These are phyloP conservation scores for Kodamaea derodonti DNA, from an alignment of 1,139 yeast species.

Conservation along the genomic window DNA sequence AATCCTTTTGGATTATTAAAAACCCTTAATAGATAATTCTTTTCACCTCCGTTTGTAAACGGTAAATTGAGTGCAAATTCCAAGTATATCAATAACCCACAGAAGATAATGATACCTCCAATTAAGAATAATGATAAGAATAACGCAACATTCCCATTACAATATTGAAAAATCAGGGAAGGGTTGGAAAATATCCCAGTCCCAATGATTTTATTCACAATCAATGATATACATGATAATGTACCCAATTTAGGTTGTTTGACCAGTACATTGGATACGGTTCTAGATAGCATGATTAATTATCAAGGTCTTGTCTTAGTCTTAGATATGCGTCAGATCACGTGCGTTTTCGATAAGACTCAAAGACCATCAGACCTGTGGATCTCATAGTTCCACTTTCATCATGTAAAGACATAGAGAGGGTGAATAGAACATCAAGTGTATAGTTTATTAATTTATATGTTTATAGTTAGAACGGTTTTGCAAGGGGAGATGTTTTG, in stretches of 20 bases:
- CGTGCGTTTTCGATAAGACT: too few species aligned
- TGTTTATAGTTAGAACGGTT: too few species aligned
- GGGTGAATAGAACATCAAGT: too few species aligned
- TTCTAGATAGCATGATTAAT: background rate
- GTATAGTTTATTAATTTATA: too few species aligned
- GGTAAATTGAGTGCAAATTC: constrained; percentile 49
- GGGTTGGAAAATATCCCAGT: constrained; percentile 52
- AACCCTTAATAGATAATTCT: constrained; percentile 45
- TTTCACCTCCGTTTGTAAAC: constrained; percentile 47
- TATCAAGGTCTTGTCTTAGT: too few species aligned
- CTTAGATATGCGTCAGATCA: too few species aligned
- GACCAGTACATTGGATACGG: background rate
- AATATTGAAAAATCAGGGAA: constrained; percentile 41
- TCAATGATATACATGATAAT: constrained; percentile 29
- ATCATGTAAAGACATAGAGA: too few species aligned
- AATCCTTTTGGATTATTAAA: constrained; percentile 34
- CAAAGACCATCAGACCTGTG: too few species aligned
- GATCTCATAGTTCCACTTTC: too few species aligned
- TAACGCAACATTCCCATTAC: constrained; percentile 41
- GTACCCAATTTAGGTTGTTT: constrained; percentile 18
- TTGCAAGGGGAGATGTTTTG: too few species aligned
- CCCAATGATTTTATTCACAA: constrained; percentile 50
- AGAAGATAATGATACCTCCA: constrained; percentile 44
- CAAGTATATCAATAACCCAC: constrained; percentile 44
- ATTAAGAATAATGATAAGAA: constrained; percentile 38